phyloP scores from a whole-genome alignment of 2,329 filamentous ascomycete genomes.

The Raffaelea ambrosiae region DNA sequence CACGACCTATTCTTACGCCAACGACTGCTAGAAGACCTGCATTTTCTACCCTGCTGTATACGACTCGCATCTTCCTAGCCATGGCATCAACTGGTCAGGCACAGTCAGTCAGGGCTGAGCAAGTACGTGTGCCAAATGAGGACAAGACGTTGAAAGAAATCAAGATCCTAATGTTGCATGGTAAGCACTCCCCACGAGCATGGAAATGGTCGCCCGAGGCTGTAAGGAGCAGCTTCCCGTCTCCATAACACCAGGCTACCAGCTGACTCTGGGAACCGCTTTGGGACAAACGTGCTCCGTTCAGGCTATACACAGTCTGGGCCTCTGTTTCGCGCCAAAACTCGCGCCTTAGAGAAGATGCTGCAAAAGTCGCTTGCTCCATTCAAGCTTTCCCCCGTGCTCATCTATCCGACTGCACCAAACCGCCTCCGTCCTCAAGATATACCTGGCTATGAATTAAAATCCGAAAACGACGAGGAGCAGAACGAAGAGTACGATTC shows the following conservation, averaged over 20 bases:
- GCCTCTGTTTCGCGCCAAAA: conserved; percentile 76
- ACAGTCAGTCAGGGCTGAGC: no score
- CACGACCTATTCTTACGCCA: no score
- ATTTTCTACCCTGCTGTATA: no score
- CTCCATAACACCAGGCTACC: no score
- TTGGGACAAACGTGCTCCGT: not conserved
- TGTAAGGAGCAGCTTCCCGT: no score
- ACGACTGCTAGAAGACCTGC: no score
- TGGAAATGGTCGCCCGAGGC: no score
- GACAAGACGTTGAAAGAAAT: conserved; percentile 27
- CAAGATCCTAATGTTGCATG: conserved; percentile 73
- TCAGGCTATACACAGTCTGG: conserved; percentile 86
- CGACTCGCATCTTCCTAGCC: no score
- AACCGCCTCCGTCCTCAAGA: conserved; percentile 53
- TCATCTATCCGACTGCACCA: conserved; percentile 64
- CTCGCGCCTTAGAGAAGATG: conserved; percentile 74
- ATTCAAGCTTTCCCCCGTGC: conserved; percentile 40
- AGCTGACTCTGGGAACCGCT: no score
- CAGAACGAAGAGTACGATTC: conserved; percentile 45
- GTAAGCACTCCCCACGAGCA: conserved; percentile 32
- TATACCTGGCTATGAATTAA: conserved; percentile 55
- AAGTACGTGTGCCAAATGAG: no score
- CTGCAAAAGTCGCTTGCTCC: conserved; percentile 65
- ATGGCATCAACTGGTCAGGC: no score
- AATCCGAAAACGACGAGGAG: conserved; percentile 6